phyloP scores from a whole-genome alignment of 2,329 filamentous ascomycete genomes.

The Dryadomyces sulphureus region DNA sequence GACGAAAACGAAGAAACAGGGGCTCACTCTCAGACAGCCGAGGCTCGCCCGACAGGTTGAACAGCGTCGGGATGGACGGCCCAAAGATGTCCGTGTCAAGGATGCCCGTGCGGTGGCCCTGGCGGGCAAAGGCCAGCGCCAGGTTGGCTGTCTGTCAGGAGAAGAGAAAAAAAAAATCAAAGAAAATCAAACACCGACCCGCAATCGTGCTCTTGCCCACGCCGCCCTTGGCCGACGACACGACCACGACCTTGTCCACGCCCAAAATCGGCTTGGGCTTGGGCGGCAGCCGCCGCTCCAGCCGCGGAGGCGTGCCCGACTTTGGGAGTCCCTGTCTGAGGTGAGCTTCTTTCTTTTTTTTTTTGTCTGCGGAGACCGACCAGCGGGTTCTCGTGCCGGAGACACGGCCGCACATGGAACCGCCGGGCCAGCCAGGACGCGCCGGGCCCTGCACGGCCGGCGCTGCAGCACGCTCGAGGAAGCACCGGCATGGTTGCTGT shows the following conservation, averaged over 20 bases:
- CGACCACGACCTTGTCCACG: slow-evolving; percentile 86
- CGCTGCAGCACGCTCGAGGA: not conserved
- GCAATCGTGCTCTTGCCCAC: slow-evolving; percentile 94
- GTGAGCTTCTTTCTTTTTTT: not conserved
- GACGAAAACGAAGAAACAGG: not conserved
- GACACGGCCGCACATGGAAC: slow-evolving; percentile 35
- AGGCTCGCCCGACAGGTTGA: slow-evolving; percentile 69
- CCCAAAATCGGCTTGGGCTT: slow-evolving; percentile 64
- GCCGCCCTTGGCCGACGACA: slow-evolving; percentile 94
- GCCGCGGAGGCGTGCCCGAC: slow-evolving; percentile 57
- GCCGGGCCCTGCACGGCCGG: slow-evolving; percentile 13
- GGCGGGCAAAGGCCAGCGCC: slow-evolving; percentile 69
- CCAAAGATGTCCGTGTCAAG: slow-evolving; percentile 96
- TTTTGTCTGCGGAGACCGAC: slow-evolving; percentile 29
- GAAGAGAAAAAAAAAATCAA: not conserved
- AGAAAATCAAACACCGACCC: slow-evolving; percentile 28
- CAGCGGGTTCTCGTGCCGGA: slow-evolving; percentile 76
- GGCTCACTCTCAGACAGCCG: slow-evolving; percentile 41
- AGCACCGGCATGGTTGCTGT: slow-evolving; percentile 2
- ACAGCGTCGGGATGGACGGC: slow-evolving; percentile 79
- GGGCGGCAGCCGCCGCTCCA: slow-evolving; percentile 64
- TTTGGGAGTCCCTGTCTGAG: slow-evolving; percentile 63
- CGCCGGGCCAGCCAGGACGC: slow-evolving; percentile 10
- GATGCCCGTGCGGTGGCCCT: slow-evolving; percentile 71
- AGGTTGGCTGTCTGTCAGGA: slow-evolving; percentile 51